phyloP scores from a whole-genome alignment of 345 rosid genomes.

The Linum lewisii region DNA sequence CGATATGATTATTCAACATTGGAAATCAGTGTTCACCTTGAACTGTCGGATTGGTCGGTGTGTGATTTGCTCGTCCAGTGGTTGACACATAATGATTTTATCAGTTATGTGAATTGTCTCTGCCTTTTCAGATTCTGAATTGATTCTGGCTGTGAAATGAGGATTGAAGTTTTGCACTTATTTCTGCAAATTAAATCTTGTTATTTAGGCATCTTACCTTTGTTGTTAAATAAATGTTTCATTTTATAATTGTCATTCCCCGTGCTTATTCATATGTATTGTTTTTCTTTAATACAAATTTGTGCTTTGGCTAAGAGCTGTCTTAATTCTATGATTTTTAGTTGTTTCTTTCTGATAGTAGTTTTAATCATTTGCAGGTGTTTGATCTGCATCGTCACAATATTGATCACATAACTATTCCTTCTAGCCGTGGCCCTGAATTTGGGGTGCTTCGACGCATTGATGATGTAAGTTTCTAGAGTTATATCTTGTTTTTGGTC shows the following conservation, averaged over 20 bases:
- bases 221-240: background rate
- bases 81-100: too few species aligned
- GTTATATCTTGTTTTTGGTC: background rate
- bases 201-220: background rate
- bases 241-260: too few species aligned
- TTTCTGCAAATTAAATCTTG: background rate
- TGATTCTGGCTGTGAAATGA: background rate
- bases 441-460: constrained; percentile 84
- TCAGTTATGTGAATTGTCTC: too few species aligned
- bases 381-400: constrained; percentile 90
- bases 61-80: background rate
- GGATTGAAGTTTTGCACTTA: background rate
- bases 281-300: background rate
- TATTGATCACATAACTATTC: constrained; percentile 86
- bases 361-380: constrained; percentile 33
- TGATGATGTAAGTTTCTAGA: constrained; percentile 57
- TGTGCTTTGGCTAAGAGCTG: background rate
- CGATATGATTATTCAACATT: background rate
- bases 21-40: background rate
- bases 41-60: background rate
- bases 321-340: background rate
- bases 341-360: constrained; percentile 1
- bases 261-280: background rate
- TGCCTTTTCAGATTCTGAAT: background rate
- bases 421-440: constrained; percentile 65